Evolutionary conservation across 495 filamentous ascomycete genomes (phyloP).

Genomic region (Hyaloscypha bicolor): DNA sequence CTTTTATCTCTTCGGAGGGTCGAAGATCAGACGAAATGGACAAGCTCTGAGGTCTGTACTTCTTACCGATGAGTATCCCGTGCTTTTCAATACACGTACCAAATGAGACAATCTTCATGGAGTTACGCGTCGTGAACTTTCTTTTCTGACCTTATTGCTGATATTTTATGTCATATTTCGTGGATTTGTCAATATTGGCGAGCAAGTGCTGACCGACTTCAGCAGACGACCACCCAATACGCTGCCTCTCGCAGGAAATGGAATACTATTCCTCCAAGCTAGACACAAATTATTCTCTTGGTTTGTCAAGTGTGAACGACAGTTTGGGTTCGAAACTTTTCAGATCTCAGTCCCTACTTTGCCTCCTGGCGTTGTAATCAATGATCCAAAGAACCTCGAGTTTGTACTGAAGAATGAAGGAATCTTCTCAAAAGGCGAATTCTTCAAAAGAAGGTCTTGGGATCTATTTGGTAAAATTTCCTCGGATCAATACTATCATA

Average conservation of each 20-base stretch:
- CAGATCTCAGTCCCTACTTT: slow-evolving; percentile 58
- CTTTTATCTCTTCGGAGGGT: slow-evolving; percentile 32
- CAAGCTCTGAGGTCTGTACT: slow-evolving; percentile 34
- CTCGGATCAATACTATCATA: background rate
- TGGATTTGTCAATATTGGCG: background rate
- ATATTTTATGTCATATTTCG: background rate
- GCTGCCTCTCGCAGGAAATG: slow-evolving; percentile 59
- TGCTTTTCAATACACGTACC: background rate
- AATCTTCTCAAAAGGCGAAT: slow-evolving; percentile 58
- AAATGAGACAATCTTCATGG: background rate
- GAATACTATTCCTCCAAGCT: slow-evolving; percentile 57
- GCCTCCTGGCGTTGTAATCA: slow-evolving; percentile 60
- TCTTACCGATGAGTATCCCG: background rate
- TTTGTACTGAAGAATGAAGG: slow-evolving; percentile 61
- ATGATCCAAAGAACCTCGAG: slow-evolving; percentile 59
- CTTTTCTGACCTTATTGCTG: background rate
- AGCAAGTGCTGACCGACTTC: slow-evolving; percentile 9
- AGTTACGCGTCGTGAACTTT: background rate
- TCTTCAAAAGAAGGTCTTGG: slow-evolving; percentile 58
- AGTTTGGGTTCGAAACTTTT: slow-evolving; percentile 56
- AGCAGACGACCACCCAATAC: slow-evolving; percentile 53
- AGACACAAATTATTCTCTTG: slow-evolving; percentile 59
- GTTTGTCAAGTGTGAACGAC: slow-evolving; percentile 57
- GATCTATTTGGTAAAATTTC: slow-evolving; percentile 54
- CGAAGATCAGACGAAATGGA: slow-evolving; percentile 40